phyloP scores from a whole-genome alignment of 2,329 filamentous ascomycete species.

The Fusarium sp. region DNA sequence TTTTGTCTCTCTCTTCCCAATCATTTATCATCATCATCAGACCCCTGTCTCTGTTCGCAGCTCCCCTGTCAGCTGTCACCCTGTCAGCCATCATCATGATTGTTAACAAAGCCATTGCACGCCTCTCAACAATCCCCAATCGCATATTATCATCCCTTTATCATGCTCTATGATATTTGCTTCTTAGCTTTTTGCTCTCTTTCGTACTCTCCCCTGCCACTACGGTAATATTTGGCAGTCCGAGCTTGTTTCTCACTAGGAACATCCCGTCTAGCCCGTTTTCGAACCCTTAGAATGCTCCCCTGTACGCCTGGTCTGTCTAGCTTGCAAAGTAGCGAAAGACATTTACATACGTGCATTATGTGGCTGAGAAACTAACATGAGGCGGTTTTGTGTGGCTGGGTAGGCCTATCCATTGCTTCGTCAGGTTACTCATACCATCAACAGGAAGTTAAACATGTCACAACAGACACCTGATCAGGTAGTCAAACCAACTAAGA shows the following conservation, averaged over 20 bases:
- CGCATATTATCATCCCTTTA: not conserved
- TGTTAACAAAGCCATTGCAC: slow-evolving; percentile 35
- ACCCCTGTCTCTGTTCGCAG: slow-evolving; percentile 33
- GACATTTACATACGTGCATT: slow-evolving; percentile 16
- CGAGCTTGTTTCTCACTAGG: not conserved
- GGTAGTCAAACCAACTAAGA: not conserved
- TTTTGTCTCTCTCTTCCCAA: slow-evolving; percentile 31
- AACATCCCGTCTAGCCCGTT: slow-evolving; percentile 3
- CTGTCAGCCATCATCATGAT: slow-evolving; percentile 37
- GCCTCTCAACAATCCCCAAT: slow-evolving; percentile 13
- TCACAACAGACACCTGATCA: not conserved
- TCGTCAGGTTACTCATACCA: not conserved
- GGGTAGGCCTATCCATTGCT: not conserved
- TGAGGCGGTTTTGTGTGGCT: slow-evolving; percentile 2
- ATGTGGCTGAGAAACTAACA: slow-evolving; percentile 14
- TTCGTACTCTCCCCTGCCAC: not conserved
- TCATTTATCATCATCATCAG: slow-evolving; percentile 27
- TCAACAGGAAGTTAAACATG: not conserved
- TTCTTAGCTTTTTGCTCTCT: slow-evolving; percentile 4
- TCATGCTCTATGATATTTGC: not conserved
- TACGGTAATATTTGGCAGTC: not conserved
- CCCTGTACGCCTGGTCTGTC: slow-evolving; percentile 6
- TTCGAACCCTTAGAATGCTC: slow-evolving; percentile 5
- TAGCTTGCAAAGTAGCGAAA: slow-evolving; percentile 2
- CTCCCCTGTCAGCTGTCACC: slow-evolving; percentile 39